phyloP scores from a whole-genome alignment of 2,329 filamentous ascomycete genomes.

The Calonectria fujianensis region DNA sequence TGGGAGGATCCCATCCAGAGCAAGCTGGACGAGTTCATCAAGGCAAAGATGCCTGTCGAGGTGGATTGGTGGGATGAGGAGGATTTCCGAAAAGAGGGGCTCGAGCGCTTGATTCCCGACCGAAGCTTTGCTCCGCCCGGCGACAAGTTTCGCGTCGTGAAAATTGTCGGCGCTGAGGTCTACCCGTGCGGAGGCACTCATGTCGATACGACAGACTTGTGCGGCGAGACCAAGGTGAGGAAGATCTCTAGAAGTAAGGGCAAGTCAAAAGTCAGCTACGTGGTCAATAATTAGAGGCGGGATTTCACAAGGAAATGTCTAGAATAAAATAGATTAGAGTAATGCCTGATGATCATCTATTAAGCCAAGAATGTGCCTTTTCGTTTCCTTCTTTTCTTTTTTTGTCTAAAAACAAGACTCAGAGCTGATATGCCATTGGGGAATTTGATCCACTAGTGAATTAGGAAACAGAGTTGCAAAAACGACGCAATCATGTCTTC shows the following conservation, averaged over 20 bases:
- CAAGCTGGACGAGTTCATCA: slow-evolving; percentile 75
- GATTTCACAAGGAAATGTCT: neutral
- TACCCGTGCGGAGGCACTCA: slow-evolving; percentile 88
- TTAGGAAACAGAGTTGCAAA: neutral
- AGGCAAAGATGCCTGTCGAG: slow-evolving; percentile 73
- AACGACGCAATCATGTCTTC: neutral
- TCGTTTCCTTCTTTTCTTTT: no score
- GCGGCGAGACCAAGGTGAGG: slow-evolving; percentile 77
- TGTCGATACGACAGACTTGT: slow-evolving; percentile 75
- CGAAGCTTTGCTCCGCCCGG: slow-evolving; percentile 55
- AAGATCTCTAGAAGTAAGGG: slow-evolving; percentile 71
- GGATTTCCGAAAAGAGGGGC: slow-evolving; percentile 72
- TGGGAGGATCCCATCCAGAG: slow-evolving; percentile 78
- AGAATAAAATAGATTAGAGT: neutral
- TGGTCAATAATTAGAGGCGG: slow-evolving; percentile 39
- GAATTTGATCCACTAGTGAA: neutral
- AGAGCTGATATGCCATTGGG: no score
- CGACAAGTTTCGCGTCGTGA: slow-evolving; percentile 79
- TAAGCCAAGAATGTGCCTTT: no score
- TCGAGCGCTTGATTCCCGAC: slow-evolving; percentile 75
- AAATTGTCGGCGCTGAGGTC: slow-evolving; percentile 79
- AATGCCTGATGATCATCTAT: neutral
- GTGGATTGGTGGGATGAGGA: slow-evolving; percentile 80
- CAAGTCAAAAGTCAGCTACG: slow-evolving; percentile 52
- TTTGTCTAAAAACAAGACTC: no score